Evolutionary conservation across 257 asterid genomes (phyloP), one percentile per base, ranked within the genome.

Genomic region (Solanum boliviense): DNA sequence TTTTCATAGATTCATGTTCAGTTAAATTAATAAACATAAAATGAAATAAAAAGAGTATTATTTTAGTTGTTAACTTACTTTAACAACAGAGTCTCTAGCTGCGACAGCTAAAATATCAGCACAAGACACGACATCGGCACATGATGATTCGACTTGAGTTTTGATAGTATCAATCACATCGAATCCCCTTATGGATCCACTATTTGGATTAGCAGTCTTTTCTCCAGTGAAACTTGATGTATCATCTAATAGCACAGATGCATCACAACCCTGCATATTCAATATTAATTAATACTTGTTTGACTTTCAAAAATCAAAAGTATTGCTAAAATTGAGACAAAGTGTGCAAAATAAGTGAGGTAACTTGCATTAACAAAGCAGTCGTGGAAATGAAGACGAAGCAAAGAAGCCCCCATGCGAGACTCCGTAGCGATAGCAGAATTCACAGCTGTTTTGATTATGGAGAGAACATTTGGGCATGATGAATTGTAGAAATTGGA

Each of bases 41-140:
- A 0, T 4, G 4, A 34, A 44, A 41, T 3, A 12, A 12, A 41
- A 12, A 48, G 15, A 0, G 32, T 11, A 38, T 20, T 0, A 16
- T 32, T 31, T 6, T 3, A 32, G 2, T 72, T 38, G 9, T 76
- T 39, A 44, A 11, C 35, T 39, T 76, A 76, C 62, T 39, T 76
- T 76, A n/a, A 76, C 62, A 13, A 76, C 84, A n/a, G 84, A 76
- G 23, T 76, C 84, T 39, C 35, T n/a, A 0, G 84, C 84, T n/a
- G 84, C 84, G 1, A 76, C 62, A 0, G 62, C 84, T 15, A 76
- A 76, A 76, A 76, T 76, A n/a, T 76, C 84, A 0, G 84, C 84
- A 39, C 84, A 76, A 13, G 84, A 76, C 13, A 76, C 84, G 2
- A 76, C 3, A 0, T 2, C 62, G 0, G 35, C 60, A 4, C 84